Evolutionary conservation across 345 rosid species (phyloP), one percentile per base, ranked within the genome.

Genomic region (Camelina laxa): DNA sequence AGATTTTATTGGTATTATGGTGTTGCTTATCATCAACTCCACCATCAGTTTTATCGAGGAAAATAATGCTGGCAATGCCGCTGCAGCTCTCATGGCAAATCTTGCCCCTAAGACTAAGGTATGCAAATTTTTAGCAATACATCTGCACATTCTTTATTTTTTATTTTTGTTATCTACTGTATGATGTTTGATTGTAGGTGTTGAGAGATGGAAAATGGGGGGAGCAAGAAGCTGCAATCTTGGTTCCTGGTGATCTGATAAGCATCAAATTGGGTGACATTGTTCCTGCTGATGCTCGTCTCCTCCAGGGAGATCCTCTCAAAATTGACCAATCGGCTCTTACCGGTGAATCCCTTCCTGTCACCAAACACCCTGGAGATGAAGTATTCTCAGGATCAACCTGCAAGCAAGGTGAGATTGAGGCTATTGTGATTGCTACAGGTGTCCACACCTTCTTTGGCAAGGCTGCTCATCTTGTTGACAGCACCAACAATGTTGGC

Each of bases 361-460:
- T 86, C 17, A 93, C 94, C 0, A 93, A 75, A 85, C 51, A 76
- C 44, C 85, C 96, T 0, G 98, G 96, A 0, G 90, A 82, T 27
- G 90, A 70, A 78, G 88, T 89, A 1, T 93, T 86, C 84, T 91
- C 98, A 1, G 97, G 97, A 44, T 93, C 98, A 30, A 93, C 96
- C 39, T 91, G 98, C 82, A 91, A 93, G 59, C 98, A 93, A 65
- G 98, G 97, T 51, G 98, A 93, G 84, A 86, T 93, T 21, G 97
- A 91, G 73, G 98, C 97, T 8, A 81, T 93, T 70, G 96, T 93
- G 13, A 91, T 93, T 8, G 96, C 97, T 74, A 91, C 97, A 1
- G 98, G 96, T 55, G 96, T 93, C 15, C 91, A 89, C 60, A 93
- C 98, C 79, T 93, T 93, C 85, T 93, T 93, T 45, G 97, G 98